Base-by-base conservation (phyloP, 768 basidiomycete species). In the Mycena latifolia region DNA sequence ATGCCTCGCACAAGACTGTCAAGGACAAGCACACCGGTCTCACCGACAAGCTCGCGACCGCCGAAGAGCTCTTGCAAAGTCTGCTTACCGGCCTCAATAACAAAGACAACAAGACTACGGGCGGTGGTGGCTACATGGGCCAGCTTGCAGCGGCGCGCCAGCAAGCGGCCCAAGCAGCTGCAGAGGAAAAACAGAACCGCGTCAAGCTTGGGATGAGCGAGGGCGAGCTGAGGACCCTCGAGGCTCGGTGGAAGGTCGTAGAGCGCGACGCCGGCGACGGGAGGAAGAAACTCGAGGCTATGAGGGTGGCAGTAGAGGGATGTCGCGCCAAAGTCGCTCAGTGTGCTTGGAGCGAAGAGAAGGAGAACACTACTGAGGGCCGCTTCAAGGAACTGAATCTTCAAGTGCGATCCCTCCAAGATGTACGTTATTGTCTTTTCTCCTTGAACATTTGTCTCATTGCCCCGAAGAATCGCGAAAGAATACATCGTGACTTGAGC, bases 71-170 rank as follows among this genome's bases (percentile, higher is more conserved):
- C 20, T 84, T 99, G 0, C 97, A 99, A 77, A 94, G 95, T 0
- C 88, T 99, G 22, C 84, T 97, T 50, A 99, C 97, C 0, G 98
- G 98, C 47, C 88, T 98, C 12, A n/a, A n/a, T 5, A 84, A 81
- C 43, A 85, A 85, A 55, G 78, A 83, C 29, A 88, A 87, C 63
- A 89, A 88, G 20, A 50, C 59, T 43, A 86, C 88, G 20, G 87
- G 89, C 12, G 90, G 92, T 11, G 95, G 96, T 3, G 98, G 98
- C 0, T 99, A 98, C 77, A 92, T 99, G 89, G 98, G 96, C 22
- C 96, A 98, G 76, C 87, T 99, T 45, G 93, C 96, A 0, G 90
- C 94, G 17, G 93, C 96, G 0, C 89, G 89, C 71, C 87, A 87
- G 2, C 88, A 89, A 3, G 79, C 92, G 0, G 89, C 95, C 0